Conservation (phyloP, 129 eudicot genomes). For the Apium graveolens region DNA sequence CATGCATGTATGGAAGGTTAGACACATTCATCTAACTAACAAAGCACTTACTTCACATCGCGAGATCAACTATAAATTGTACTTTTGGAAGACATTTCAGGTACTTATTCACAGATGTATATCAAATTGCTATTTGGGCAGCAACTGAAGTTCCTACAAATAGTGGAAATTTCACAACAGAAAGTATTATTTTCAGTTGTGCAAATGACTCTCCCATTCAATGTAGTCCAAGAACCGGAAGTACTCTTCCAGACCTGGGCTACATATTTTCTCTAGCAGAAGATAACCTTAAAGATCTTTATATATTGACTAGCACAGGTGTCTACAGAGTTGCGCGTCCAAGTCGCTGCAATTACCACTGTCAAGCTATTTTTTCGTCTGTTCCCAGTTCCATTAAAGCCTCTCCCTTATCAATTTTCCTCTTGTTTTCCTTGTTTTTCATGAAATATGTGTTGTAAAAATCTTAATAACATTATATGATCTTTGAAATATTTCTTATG, state of each 20-base stretch:
- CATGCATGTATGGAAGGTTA: slow-evolving; percentile 77
- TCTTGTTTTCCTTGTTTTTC: background rate
- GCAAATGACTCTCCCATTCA: slow-evolving; percentile 61
- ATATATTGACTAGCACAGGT: slow-evolving; percentile 50
- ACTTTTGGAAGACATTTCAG: slow-evolving; percentile 21
- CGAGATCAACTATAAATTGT: background rate
- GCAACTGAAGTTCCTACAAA: slow-evolving; percentile 59
- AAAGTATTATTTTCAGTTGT: slow-evolving; percentile 34
- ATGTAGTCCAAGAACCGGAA: slow-evolving; percentile 49
- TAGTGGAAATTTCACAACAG: slow-evolving; percentile 42
- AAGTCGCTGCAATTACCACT: slow-evolving; percentile 57
- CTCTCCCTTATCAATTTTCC: background rate
- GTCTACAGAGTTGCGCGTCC: slow-evolving; percentile 67
- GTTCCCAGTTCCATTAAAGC: background rate
- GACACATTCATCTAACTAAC: background rate
- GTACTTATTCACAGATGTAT: slow-evolving; percentile 60
- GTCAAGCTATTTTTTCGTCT: slow-evolving; percentile 10
- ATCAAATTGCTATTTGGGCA: slow-evolving; percentile 55
- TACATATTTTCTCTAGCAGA: slow-evolving; percentile 61
- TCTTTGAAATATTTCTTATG: background rate
- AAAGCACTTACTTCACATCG: background rate
- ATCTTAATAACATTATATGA: background rate
- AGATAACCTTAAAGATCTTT: slow-evolving; percentile 50
- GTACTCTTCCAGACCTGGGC: slow-evolving; percentile 44
- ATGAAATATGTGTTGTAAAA: background rate